Evolutionary conservation across 345 rosid species (phyloP), one percentile per base, ranked within the genome.

Genomic region (Punica granatum): DNA sequence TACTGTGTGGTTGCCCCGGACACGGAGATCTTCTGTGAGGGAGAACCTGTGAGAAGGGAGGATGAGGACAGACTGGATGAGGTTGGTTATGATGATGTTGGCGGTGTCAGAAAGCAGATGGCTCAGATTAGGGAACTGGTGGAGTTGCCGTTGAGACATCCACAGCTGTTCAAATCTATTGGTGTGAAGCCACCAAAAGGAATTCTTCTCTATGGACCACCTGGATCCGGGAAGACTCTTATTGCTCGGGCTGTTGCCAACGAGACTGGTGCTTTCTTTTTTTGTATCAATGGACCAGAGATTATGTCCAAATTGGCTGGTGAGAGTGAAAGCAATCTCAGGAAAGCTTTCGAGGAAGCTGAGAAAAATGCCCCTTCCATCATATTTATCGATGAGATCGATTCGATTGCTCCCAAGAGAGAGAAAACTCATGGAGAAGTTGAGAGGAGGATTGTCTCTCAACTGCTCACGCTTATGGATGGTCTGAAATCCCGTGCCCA

Each of bases 141-240:
- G 66, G 98, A 93, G 76, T 90, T 93, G 67, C 97, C 97, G 16
- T 58, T 93, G 71, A 86, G 98, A 78, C 98, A 93, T 69, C 98
- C 97, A 6, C 98, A 90, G 68, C 84, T 93, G 3, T 93, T 93
- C 69, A 93, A 93, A 69, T 93, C 98, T 3, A 93, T 93, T 76
- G 98, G 98, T 79, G 98, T 93, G 68, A 93, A 93, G 82, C 98
- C 98, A 70, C 98, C 98, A 0, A 93, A 90, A 68, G 97, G 98
- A 66, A 90, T 93, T 70, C 72, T 92, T 62, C 90, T 92, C 21
- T 92, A 84, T 69, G 98, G 94, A 28, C 90, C 94, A 69, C 94
- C 90, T 71, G 94, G 94, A 44, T 86, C 94, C 2, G 94, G 90
- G 28, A 93, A 93, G 85, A 93, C 98, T 60, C 74, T 93, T 10